These are phyloP conservation scores for Xerocomus minutiporus DNA, from an alignment of 1,284 basidiomycete species.

Conservation along the genomic window DNA sequence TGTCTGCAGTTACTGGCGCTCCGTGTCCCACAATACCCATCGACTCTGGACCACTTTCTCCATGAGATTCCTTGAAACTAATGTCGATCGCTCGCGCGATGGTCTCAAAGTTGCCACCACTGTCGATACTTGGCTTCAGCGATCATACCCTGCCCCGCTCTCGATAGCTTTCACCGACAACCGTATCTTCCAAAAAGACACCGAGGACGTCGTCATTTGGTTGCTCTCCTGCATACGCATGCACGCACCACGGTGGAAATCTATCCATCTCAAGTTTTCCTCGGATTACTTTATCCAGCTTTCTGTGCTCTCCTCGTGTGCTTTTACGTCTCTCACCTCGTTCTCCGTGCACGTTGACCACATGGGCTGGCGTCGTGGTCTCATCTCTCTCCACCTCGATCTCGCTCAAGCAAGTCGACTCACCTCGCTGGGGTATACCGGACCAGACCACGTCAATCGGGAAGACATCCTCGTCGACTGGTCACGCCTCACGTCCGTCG, in stretches of 20 bases:
- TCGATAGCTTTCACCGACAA: constrained; percentile 26
- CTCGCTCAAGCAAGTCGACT: constrained; percentile 17
- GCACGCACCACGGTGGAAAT: constrained; percentile 24
- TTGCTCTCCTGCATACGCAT: constrained; percentile 18
- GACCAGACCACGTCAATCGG: constrained; percentile 20
- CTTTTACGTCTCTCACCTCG: constrained; percentile 22
- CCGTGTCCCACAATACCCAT: constrained; percentile 10
- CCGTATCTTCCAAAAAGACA: constrained; percentile 26
- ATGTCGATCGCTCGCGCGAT: constrained; percentile 24
- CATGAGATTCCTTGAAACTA: constrained; percentile 21
- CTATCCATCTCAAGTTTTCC: constrained; percentile 25
- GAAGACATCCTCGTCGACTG: constrained; percentile 26
- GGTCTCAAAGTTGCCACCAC: constrained; percentile 10
- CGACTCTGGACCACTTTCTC: constrained; percentile 26
- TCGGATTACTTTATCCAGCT: constrained; percentile 26
- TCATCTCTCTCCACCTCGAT: constrained; percentile 22
- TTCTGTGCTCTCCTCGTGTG: constrained; percentile 18
- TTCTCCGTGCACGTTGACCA: constrained; percentile 27
- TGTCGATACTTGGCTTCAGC: constrained; percentile 22
- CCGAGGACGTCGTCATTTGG: constrained; percentile 19
- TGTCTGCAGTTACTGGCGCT: constrained; percentile 25
- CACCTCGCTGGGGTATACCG: constrained; percentile 25
- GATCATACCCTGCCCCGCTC: constrained; percentile 20
- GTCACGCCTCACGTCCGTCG: constrained; percentile 23
- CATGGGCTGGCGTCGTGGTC: constrained; percentile 27